These are phyloP conservation scores for Fagopyrum homotropicum DNA, from an alignment of 148 eudicot genomes.

Conservation along the genomic window DNA sequence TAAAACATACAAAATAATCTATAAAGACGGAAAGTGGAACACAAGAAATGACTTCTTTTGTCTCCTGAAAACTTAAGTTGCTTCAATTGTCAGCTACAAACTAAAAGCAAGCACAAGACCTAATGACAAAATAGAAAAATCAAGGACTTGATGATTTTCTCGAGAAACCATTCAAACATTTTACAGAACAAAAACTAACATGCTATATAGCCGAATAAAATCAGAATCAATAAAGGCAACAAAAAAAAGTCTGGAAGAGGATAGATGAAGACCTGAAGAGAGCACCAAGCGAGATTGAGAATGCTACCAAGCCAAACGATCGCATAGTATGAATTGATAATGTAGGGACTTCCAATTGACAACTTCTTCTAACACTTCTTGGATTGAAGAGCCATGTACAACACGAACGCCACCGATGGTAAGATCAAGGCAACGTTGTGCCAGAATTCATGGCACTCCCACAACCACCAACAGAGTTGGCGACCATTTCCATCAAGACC, in stretches of 20 bases:
- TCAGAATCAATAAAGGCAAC: neutral
- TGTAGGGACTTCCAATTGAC: constrained; percentile 47
- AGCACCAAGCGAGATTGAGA: constrained; percentile 72
- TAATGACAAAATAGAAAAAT: too few species aligned
- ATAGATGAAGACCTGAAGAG: constrained; percentile 46
- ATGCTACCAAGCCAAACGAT: constrained; percentile 56
- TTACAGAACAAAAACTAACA: too few species aligned
- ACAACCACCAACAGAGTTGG: constrained; percentile 33
- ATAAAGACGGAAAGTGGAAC: too few species aligned
- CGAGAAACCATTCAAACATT: too few species aligned
- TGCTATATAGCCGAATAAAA: neutral
- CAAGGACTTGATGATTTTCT: too few species aligned
- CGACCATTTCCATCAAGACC: constrained; percentile 15
- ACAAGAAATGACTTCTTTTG: too few species aligned
- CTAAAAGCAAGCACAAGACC: too few species aligned
- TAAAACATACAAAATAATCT: too few species aligned
- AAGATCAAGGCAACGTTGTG: constrained; percentile 49
- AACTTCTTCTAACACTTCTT: constrained; percentile 48
- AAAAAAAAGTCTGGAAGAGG: neutral
- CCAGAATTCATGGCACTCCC: constrained; percentile 59
- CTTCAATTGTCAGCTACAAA: too few species aligned
- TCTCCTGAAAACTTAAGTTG: too few species aligned
- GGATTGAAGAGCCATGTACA: constrained; percentile 52
- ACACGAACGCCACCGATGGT: constrained; percentile 40
- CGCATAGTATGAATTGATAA: constrained; percentile 56